Conservation (phyloP, 768 basidiomycete genomes). For the Psilocybe subaeruginosa region DNA sequence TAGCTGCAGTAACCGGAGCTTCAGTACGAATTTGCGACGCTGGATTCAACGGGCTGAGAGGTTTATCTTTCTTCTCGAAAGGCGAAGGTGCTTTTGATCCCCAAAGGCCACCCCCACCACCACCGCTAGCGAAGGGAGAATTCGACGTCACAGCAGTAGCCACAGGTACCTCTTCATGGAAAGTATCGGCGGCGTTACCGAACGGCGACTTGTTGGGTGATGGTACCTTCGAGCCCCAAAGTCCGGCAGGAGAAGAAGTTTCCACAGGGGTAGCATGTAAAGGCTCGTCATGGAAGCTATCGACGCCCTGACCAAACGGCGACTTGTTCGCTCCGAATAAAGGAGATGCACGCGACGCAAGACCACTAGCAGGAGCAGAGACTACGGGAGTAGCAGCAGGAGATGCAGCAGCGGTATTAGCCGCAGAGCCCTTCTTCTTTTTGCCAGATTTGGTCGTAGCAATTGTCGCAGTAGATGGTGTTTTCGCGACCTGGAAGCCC, state of each 20-base stretch:
- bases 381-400: slow-evolving; percentile 17
- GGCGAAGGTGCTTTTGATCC: slow-evolving; percentile 28
- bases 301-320: slow-evolving; percentile 16
- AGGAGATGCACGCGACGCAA: slow-evolving; percentile 26
- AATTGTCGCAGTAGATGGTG: slow-evolving; percentile 17
- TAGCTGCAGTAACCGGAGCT: slow-evolving; percentile 8
- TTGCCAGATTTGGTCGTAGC: slow-evolving; percentile 20
- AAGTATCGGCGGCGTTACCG: slow-evolving; percentile 5
- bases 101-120: slow-evolving; percentile 21
- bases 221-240: slow-evolving; percentile 3
- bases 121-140: slow-evolving; percentile 14
- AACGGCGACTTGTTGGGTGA: slow-evolving; percentile 20
- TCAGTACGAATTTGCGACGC: slow-evolving; percentile 25
- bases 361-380: slow-evolving; percentile 15
- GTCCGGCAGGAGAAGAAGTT: slow-evolving; percentile 1
- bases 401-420: slow-evolving; percentile 15
- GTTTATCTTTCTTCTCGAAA: slow-evolving; percentile 24
- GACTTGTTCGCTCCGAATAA: slow-evolving; percentile 18
- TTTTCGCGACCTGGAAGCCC: slow-evolving; percentile 19
- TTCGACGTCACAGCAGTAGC: background rate
- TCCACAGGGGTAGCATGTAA: slow-evolving; percentile 1
- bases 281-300: slow-evolving; percentile 15
- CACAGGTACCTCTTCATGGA: slow-evolving; percentile 13
- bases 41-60: slow-evolving; percentile 38
- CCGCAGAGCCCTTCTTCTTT: slow-evolving; percentile 19